Percentiles rank a stretch among this genome's conserved stretches.
Conservation (phyloP, 257 asterid genomes). For the Petrea volubilis region DNA sequence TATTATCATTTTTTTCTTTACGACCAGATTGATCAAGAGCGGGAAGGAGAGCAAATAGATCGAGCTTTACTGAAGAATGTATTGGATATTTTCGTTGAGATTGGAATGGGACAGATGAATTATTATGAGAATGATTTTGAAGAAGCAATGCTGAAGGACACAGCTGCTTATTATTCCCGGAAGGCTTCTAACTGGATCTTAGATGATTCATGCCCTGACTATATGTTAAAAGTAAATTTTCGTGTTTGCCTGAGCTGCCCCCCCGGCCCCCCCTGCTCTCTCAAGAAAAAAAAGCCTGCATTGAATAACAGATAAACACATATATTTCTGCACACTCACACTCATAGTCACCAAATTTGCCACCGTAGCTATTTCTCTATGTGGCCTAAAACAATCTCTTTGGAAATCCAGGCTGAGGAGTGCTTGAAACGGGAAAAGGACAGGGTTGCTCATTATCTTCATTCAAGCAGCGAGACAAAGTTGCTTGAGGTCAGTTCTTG, state of each 20-base stretch:
- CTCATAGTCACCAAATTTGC: not conserved
- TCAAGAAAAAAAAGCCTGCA: not conserved
- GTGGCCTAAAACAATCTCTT: slow-evolving; percentile 14
- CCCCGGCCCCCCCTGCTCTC: not conserved
- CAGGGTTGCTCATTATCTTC: slow-evolving; percentile 58
- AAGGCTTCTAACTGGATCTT: slow-evolving; percentile 70
- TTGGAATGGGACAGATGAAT: slow-evolving; percentile 71
- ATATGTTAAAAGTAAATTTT: slow-evolving; percentile 48
- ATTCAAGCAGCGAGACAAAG: slow-evolving; percentile 54
- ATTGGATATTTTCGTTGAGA: slow-evolving; percentile 61
- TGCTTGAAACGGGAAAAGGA: slow-evolving; percentile 58
- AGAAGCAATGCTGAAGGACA: slow-evolving; percentile 50
- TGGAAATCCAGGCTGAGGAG: slow-evolving; percentile 54
- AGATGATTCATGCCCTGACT: slow-evolving; percentile 64
- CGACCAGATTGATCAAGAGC: slow-evolving; percentile 60
- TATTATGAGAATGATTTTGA: slow-evolving; percentile 57
- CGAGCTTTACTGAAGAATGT: slow-evolving; percentile 53
- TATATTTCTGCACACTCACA: not conserved
- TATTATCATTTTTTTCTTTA: slow-evolving; percentile 1
- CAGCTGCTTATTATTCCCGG: slow-evolving; percentile 62
- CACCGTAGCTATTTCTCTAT: slow-evolving; percentile 1
- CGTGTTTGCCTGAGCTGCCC: not conserved
- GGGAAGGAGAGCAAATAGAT: slow-evolving; percentile 72
- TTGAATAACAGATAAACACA: too few relatives aligned
- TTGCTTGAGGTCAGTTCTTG: slow-evolving; percentile 58